phyloP scores from a whole-genome alignment of 169 alveolate genomes.

The Hammondia hammondi region DNA sequence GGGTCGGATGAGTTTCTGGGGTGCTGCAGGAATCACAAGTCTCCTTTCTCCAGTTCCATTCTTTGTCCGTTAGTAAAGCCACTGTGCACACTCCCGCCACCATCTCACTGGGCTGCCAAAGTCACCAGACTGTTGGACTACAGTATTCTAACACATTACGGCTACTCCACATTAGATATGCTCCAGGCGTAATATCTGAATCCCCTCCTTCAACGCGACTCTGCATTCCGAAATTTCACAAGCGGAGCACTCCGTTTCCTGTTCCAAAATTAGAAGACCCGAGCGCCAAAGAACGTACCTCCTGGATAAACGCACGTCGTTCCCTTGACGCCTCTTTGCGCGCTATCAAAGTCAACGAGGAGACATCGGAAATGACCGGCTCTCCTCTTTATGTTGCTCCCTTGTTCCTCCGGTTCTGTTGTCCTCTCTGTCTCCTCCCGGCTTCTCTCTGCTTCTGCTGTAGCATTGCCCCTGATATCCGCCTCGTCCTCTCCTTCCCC shows the following conservation, averaged over 20 bases:
- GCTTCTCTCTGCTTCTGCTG: not conserved
- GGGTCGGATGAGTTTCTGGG: too few species aligned
- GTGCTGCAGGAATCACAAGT: too few species aligned
- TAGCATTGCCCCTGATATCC: not conserved
- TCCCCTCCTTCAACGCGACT: not conserved
- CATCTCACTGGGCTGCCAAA: too few species aligned
- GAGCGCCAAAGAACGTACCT: not conserved
- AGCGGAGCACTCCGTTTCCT: not conserved
- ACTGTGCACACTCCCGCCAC: too few species aligned
- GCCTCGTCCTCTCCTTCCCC: not conserved
- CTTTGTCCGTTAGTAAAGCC: too few species aligned
- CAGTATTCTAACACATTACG: too few species aligned
- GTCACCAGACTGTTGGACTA: too few species aligned
- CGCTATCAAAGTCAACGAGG: slow-evolving; percentile 10
- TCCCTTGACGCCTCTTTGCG: not conserved
- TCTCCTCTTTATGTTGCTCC: not conserved
- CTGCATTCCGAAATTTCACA: not conserved
- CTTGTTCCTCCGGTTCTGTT: not conserved
- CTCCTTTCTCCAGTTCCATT: too few species aligned
- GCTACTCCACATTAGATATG: too few species aligned
- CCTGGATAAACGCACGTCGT: slow-evolving; percentile 23
- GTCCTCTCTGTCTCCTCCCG: not conserved
- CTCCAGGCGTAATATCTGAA: too few species aligned
- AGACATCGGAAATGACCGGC: not conserved
- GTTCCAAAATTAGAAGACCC: too few species aligned